These are phyloP conservation scores for Penicillium oxalicum DNA, from an alignment of 2,329 filamentous ascomycete species.

Conservation along the genomic window DNA sequence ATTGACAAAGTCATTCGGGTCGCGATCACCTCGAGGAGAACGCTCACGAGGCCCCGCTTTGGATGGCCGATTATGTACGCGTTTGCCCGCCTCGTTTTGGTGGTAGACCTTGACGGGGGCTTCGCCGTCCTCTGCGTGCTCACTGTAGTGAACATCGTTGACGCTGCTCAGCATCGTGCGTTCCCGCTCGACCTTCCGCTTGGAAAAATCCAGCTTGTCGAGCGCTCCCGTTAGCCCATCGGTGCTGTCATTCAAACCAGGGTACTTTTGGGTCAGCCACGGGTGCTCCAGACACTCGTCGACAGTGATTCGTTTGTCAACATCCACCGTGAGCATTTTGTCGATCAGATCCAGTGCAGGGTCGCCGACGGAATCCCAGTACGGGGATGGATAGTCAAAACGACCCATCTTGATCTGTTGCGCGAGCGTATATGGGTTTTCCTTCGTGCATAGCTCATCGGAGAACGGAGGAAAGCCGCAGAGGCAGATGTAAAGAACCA, in stretches of 20 bases:
- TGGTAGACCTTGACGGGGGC: conserved; percentile 65
- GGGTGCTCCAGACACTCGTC: conserved; percentile 88
- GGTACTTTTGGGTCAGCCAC: conserved; percentile 64
- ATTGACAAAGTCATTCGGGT: conserved; percentile 70
- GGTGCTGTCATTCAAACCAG: conserved; percentile 73
- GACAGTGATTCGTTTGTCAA: conserved; percentile 75
- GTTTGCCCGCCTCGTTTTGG: conserved; percentile 57
- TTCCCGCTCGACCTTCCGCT: conserved; percentile 72
- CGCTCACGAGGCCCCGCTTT: conserved; percentile 46
- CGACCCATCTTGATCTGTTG: conserved; percentile 84
- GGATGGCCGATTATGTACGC: conserved; percentile 38
- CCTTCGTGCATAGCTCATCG: conserved; percentile 74
- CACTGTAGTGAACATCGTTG: conserved; percentile 64
- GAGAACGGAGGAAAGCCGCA: conserved; percentile 97
- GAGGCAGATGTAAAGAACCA: conserved; percentile 93
- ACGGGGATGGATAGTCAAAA: conserved; percentile 93
- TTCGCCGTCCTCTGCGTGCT: conserved; percentile 52
- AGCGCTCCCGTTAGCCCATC: conserved; percentile 88
- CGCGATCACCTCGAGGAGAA: conserved; percentile 61
- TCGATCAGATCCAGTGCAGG: conserved; percentile 89
- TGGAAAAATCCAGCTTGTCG: conserved; percentile 72
- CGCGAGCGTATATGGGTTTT: conserved; percentile 79
- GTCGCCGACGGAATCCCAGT: conserved; percentile 87
- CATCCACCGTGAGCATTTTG: conserved; percentile 84
- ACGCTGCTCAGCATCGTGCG: conserved; percentile 77